Conservation (phyloP, 2,329 filamentous ascomycete genomes). For the Diaporthe humulicola region DNA sequence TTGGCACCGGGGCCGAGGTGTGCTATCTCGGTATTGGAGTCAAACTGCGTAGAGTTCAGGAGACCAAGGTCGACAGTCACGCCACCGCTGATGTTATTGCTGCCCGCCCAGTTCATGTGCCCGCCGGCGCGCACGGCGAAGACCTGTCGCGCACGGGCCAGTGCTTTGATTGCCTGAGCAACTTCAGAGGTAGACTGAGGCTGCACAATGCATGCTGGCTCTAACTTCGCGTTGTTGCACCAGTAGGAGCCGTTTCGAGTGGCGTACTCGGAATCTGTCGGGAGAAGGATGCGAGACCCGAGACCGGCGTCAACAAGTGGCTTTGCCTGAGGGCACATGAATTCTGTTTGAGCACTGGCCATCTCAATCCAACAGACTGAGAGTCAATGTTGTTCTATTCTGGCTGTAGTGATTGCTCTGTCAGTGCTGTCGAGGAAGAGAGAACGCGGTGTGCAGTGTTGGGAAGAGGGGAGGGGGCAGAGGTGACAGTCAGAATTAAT, state of each 20-base stretch:
- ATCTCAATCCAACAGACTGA: neutral
- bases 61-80: conserved; percentile 54
- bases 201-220: conserved; percentile 25
- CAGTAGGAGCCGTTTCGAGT: neutral
- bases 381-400: neutral
- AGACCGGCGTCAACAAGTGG: neutral
- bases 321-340: neutral
- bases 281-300: neutral
- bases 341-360: neutral
- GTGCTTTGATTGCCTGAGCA: conserved; percentile 50
- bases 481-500: no score
- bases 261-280: neutral
- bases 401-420: neutral
- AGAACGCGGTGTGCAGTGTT: neutral
- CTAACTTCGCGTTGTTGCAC: neutral
- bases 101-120: conserved; percentile 49
- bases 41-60: conserved; percentile 48
- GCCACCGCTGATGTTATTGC: conserved; percentile 53
- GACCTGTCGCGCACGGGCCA: conserved; percentile 48
- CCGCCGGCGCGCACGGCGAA: conserved; percentile 57
- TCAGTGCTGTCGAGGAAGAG: neutral
- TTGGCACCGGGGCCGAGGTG: conserved; percentile 52
- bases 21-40: conserved; percentile 47
- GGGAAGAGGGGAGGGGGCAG: no score
- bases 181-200: conserved; percentile 51